phyloP scores from a whole-genome alignment of 225 moss, liverwort and hornwort genomes.

The Marchantia paleacea region DNA sequence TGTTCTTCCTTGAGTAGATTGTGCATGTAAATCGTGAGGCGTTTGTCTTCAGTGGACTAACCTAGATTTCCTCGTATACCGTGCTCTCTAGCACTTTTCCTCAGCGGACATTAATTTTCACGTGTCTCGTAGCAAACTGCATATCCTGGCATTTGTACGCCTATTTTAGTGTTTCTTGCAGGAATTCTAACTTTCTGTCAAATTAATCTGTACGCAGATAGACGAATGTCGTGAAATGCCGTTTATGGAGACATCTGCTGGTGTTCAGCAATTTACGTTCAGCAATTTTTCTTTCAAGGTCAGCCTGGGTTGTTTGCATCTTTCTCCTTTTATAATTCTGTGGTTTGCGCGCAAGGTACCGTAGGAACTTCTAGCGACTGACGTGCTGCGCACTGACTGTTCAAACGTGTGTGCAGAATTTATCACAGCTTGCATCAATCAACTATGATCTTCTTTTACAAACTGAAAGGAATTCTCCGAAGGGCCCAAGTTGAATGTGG shows the following conservation, averaged over 20 bases:
- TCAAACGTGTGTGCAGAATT: conserved; percentile 50
- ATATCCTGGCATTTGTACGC: neutral
- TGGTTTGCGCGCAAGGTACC: neutral
- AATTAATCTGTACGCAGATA: conserved; percentile 19
- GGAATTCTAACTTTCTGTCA: neutral
- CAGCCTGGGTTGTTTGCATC: neutral
- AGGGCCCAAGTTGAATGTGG: conserved; percentile 60
- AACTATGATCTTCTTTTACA: conserved; percentile 97
- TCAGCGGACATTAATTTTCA: neutral
- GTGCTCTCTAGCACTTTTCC: neutral
- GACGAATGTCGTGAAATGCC: conserved; percentile 74
- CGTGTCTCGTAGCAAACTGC: neutral
- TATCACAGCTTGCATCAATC: conserved; percentile 97
- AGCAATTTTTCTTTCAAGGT: conserved; percentile 99
- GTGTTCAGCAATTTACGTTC: conserved; percentile 63
- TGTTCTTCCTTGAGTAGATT: neutral
- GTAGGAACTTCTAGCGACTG: too few relatives aligned
- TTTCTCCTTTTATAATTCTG: neutral
- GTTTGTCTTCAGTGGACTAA: neutral
- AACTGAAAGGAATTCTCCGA: conserved; percentile 67
- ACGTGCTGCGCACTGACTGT: neutral
- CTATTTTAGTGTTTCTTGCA: neutral
- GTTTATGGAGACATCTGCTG: conserved; percentile 63
- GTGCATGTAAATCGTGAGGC: neutral
- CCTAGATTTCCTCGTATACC: neutral